These are phyloP conservation scores for Biscogniauxia marginata DNA, from an alignment of 2,329 filamentous ascomycete genomes.

Conservation along the genomic window DNA sequence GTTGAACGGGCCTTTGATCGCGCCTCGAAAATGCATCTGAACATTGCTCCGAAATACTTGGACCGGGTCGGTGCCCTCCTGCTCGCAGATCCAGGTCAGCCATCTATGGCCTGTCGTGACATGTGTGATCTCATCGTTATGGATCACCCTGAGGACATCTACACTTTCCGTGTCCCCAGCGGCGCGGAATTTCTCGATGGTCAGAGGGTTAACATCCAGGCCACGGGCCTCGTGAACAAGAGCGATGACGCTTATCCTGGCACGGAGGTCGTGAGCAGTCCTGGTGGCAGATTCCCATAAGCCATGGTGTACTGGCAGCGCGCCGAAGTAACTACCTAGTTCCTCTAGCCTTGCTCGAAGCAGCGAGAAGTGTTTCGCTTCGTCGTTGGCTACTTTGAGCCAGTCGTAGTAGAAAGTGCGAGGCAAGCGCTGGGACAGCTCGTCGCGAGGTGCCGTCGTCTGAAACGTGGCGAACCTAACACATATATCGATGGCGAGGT, in stretches of 20 bases:
- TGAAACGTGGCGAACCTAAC: constrained; percentile 44
- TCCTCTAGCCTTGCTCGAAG: constrained; percentile 44
- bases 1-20: constrained; percentile 45
- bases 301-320: constrained; percentile 44
- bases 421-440: constrained; percentile 32
- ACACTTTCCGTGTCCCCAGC: constrained; percentile 42
- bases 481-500: constrained; percentile 47
- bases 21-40: constrained; percentile 40
- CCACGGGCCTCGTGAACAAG: constrained; percentile 48
- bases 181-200: constrained; percentile 45
- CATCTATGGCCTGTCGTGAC: constrained; percentile 47
- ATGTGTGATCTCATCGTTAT: constrained; percentile 49
- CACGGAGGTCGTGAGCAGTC: constrained; percentile 43
- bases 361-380: constrained; percentile 47
- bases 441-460: constrained; percentile 26
- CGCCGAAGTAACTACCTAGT: constrained; percentile 43
- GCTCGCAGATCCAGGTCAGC: constrained; percentile 46
- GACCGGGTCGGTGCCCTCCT: constrained; percentile 44
- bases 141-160: constrained; percentile 40
- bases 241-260: constrained; percentile 45
- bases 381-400: constrained; percentile 47
- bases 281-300: constrained; percentile 43
- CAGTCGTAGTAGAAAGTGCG: constrained; percentile 47
- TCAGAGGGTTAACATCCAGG: constrained; percentile 46
- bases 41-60: constrained; percentile 44